phyloP scores from a whole-genome alignment of 1,284 basidiomycete species.

The Limonomyces culmigenus region DNA sequence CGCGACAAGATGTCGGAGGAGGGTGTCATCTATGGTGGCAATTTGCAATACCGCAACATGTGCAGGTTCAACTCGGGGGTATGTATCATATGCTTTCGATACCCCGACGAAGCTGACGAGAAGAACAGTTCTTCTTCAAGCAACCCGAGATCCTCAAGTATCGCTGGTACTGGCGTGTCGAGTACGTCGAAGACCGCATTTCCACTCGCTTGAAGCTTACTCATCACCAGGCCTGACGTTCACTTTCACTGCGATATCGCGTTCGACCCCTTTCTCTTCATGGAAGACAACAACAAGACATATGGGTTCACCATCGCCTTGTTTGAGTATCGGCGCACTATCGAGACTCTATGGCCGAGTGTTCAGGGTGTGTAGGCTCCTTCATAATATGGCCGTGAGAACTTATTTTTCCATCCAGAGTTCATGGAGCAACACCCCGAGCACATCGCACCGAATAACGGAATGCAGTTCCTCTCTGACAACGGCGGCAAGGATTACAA shows the following conservation, averaged over 20 bases:
- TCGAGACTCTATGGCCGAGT: slow-evolving; percentile 71
- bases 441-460: slow-evolving; percentile 54
- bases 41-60: slow-evolving; percentile 60
- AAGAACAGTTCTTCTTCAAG: slow-evolving; percentile 32
- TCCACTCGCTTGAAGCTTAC: slow-evolving; percentile 1
- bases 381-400: slow-evolving; percentile 1
- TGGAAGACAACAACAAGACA: slow-evolving; percentile 73
- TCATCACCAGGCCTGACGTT: slow-evolving; percentile 47
- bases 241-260: slow-evolving; percentile 79
- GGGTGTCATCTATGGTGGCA: slow-evolving; percentile 79
- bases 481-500: slow-evolving; percentile 72
- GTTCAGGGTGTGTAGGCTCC: slow-evolving; percentile 35
- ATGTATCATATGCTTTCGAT: neutral
- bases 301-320: slow-evolving; percentile 80
- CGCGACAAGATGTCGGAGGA: slow-evolving; percentile 65
- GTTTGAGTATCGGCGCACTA: slow-evolving; percentile 75
- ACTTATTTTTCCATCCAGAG: slow-evolving; percentile 21
- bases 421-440: slow-evolving; percentile 64
- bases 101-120: neutral
- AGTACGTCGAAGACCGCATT: slow-evolving; percentile 16
- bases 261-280: slow-evolving; percentile 80
- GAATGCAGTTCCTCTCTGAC: slow-evolving; percentile 69
- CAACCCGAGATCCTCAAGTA: slow-evolving; percentile 33
- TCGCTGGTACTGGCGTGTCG: slow-evolving; percentile 55
- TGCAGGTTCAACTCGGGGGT: too few relatives aligned